phyloP scores from a whole-genome alignment of 768 basidiomycete genomes.

The Strobilomyces confusus region DNA sequence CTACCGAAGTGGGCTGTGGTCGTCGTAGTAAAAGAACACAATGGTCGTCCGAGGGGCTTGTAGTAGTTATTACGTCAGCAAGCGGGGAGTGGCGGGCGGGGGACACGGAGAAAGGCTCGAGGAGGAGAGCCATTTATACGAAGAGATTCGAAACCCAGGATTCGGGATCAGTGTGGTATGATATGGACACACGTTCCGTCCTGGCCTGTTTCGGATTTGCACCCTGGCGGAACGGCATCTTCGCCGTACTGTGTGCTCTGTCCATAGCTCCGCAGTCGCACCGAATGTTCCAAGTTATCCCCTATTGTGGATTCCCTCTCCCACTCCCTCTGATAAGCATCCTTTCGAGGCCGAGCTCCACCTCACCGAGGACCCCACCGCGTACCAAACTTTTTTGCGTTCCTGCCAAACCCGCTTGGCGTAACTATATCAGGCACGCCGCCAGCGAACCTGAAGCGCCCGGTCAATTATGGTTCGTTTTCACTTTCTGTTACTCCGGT shows the following conservation, averaged over 20 bases:
- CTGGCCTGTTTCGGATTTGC: constrained; percentile 14
- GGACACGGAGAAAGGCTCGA: not conserved
- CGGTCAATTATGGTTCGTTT: not conserved
- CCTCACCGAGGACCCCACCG: not conserved
- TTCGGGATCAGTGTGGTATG: not conserved
- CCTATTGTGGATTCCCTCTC: not conserved
- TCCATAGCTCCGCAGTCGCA: not conserved
- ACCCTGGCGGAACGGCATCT: not conserved
- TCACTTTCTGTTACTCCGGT: not conserved
- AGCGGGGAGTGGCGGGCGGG: not conserved
- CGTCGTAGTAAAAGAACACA: constrained; percentile 1
- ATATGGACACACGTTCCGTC: constrained; percentile 8
- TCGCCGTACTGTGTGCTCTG: not conserved
- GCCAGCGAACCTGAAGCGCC: not conserved
- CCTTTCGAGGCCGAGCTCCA: not conserved
- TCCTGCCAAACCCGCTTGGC: not conserved
- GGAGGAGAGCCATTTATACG: constrained; percentile 8
- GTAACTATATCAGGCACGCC: constrained; percentile 1
- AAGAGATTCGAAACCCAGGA: not conserved
- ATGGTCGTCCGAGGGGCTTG: constrained; percentile 4
- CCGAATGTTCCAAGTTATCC: not conserved
- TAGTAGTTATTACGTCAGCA: constrained; percentile 19
- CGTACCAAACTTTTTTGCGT: not conserved
- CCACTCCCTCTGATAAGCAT: not conserved
- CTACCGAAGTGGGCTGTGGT: constrained; percentile 3